phyloP scores from a whole-genome alignment of 2,329 filamentous ascomycete species.

The Coniochaeta prunicola region DNA sequence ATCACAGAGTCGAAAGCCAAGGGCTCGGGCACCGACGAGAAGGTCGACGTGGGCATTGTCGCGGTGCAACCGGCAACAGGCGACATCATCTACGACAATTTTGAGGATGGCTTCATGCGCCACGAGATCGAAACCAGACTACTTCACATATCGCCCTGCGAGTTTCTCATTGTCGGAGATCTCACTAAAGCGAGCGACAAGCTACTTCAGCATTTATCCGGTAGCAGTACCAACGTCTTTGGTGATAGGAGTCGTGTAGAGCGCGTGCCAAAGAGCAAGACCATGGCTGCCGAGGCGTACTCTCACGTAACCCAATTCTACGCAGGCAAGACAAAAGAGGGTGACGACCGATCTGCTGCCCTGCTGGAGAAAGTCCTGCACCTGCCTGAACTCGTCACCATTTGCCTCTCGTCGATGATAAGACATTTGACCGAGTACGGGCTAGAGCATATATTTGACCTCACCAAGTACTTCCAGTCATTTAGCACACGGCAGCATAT shows the following conservation, averaged over 20 bases:
- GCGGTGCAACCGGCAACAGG: constrained; percentile 94
- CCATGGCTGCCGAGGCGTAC: constrained; percentile 75
- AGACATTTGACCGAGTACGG: constrained; percentile 86
- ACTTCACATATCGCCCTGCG: constrained; percentile 90
- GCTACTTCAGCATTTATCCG: constrained; percentile 80
- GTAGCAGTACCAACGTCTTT: constrained; percentile 85
- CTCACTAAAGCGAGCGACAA: constrained; percentile 90
- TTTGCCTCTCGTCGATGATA: constrained; percentile 96
- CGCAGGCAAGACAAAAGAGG: constrained; percentile 69
- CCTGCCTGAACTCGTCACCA: constrained; percentile 76
- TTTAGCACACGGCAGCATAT: constrained; percentile 94
- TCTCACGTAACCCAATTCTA: constrained; percentile 93
- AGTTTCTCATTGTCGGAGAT: constrained; percentile 87
- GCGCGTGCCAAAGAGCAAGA: constrained; percentile 66
- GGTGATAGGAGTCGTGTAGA: constrained; percentile 87
- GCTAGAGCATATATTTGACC: constrained; percentile 87
- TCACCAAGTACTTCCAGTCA: constrained; percentile 95
- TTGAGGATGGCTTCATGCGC: constrained; percentile 96
- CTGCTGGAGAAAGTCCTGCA: constrained; percentile 81
- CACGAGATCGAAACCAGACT: constrained; percentile 94
- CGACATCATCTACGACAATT: constrained; percentile 91
- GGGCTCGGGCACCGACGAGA: constrained; percentile 79
- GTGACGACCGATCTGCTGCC: constrained; percentile 49
- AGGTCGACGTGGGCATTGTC: constrained; percentile 82
- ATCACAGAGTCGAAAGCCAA: constrained; percentile 81